Conservation (phyloP, 441 rosid species). For the Pelargonium myrrhifolium region DNA sequence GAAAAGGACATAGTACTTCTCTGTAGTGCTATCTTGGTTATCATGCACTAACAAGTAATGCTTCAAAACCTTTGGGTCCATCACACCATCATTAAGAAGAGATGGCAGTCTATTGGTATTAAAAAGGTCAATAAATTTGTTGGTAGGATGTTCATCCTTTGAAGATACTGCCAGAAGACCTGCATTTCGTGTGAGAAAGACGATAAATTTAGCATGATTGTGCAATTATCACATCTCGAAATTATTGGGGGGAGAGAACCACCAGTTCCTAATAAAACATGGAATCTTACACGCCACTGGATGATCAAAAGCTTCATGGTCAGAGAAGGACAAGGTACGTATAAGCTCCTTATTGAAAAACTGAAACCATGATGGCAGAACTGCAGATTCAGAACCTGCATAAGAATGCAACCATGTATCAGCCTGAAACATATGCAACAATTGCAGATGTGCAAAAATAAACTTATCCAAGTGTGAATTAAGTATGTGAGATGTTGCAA, state of each 20-base stretch:
- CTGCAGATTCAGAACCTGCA: slow-evolving; percentile 73
- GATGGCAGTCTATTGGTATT: slow-evolving; percentile 72
- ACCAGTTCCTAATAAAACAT: slow-evolving; percentile 19
- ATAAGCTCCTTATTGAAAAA: slow-evolving; percentile 75
- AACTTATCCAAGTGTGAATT: background rate
- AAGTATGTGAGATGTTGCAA: background rate
- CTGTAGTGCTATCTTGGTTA: slow-evolving; percentile 70
- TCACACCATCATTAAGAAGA: slow-evolving; percentile 77
- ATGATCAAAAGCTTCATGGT: slow-evolving; percentile 96
- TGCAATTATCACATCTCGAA: slow-evolving; percentile 9
- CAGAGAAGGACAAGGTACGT: slow-evolving; percentile 68
- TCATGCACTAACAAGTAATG: slow-evolving; percentile 88
- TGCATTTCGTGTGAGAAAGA: slow-evolving; percentile 27
- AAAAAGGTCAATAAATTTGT: slow-evolving; percentile 75
- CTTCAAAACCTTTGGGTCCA: slow-evolving; percentile 92
- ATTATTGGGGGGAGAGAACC: slow-evolving; percentile 8
- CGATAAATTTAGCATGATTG: background rate
- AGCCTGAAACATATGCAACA: slow-evolving; percentile 16
- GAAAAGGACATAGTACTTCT: slow-evolving; percentile 38
- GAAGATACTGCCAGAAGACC: slow-evolving; percentile 96
- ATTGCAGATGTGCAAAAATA: background rate
- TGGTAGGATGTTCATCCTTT: slow-evolving; percentile 81
- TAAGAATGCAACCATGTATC: slow-evolving; percentile 17
- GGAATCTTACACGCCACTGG: slow-evolving; percentile 89
- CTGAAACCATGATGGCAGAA: slow-evolving; percentile 82